Evolutionary conservation across 1,139 yeast species (phyloP).

Genomic region (Zygotorulaspora mrakii): DNA sequence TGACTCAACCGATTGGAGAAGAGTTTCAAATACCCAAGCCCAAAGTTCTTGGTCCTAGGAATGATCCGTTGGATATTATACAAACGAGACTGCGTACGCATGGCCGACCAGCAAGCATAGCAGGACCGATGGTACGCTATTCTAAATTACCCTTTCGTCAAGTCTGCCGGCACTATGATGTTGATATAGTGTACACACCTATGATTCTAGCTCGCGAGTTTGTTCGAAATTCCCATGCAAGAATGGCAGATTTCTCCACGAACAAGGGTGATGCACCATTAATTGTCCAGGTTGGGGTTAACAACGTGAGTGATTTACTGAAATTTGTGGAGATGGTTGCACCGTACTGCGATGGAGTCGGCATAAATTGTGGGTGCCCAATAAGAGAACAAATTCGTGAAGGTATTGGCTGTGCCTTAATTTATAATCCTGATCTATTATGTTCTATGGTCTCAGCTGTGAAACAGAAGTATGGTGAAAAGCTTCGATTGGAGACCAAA

Average conservation of each 20-base stretch:
- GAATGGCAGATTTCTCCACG: constrained; percentile 81
- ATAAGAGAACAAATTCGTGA: constrained; percentile 91
- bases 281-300: constrained; percentile 88
- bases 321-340: constrained; percentile 85
- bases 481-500: constrained; percentile 79
- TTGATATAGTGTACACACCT: constrained; percentile 88
- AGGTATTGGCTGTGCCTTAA: constrained; percentile 95
- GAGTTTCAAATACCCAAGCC: constrained; percentile 20
- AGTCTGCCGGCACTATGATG: constrained; percentile 64
- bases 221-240: constrained; percentile 77
- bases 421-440: constrained; percentile 78
- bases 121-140: constrained; percentile 98
- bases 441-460: constrained; percentile 81
- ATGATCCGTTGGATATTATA: constrained; percentile 35
- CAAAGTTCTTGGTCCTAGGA: constrained; percentile 18
- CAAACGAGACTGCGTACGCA: constrained; percentile 29
- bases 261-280: constrained; percentile 63
- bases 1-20: not conserved
- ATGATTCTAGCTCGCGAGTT: constrained; percentile 96
- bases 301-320: constrained; percentile 76
- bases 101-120: constrained; percentile 44
- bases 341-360: constrained; percentile 90
- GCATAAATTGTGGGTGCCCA: constrained; percentile 96
- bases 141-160: constrained; percentile 91
- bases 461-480: constrained; percentile 65